phyloP scores from a whole-genome alignment of 2,329 filamentous ascomycete species.

The Teratosphaeria gauchensis region DNA sequence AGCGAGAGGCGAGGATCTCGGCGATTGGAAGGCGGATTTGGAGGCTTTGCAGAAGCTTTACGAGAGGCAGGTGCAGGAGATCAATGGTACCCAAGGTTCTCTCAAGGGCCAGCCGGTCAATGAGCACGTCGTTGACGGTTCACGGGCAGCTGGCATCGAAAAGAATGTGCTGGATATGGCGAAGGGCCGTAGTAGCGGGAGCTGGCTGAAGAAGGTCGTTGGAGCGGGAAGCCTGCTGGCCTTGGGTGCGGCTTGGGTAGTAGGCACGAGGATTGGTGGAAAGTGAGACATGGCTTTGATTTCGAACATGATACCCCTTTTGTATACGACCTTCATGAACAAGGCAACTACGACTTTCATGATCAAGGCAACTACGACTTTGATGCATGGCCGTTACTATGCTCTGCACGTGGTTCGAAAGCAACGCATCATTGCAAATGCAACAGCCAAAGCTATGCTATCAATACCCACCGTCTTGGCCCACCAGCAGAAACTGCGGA shows the following conservation, averaged over 20 bases:
- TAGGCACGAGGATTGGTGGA: not conserved
- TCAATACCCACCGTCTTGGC: no score
- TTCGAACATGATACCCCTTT: not conserved
- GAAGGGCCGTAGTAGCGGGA: constrained; percentile 24
- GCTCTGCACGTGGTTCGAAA: not conserved
- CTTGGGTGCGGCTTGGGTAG: constrained; percentile 29
- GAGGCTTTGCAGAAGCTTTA: constrained; percentile 55
- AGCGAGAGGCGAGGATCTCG: constrained; percentile 17
- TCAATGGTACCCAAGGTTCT: constrained; percentile 8
- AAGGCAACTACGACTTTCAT: not conserved
- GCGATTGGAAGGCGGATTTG: constrained; percentile 57
- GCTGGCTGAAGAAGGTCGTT: constrained; percentile 31
- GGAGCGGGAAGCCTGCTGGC: constrained; percentile 31
- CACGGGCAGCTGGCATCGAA: constrained; percentile 8
- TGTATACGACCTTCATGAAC: not conserved
- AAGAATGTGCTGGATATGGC: constrained; percentile 20
- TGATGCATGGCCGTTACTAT: not conserved
- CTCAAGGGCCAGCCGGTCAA: constrained; percentile 4
- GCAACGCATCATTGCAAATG: not conserved
- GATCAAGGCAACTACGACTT: not conserved
- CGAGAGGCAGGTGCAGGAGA: constrained; percentile 13
- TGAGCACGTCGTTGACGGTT: constrained; percentile 21
- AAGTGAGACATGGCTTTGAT: not conserved
- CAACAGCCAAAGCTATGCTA: not conserved
- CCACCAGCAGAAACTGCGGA: no score